Evolutionary conservation across 345 rosid genomes (phyloP).

Genomic region (Leavenworthia alabamica): DNA sequence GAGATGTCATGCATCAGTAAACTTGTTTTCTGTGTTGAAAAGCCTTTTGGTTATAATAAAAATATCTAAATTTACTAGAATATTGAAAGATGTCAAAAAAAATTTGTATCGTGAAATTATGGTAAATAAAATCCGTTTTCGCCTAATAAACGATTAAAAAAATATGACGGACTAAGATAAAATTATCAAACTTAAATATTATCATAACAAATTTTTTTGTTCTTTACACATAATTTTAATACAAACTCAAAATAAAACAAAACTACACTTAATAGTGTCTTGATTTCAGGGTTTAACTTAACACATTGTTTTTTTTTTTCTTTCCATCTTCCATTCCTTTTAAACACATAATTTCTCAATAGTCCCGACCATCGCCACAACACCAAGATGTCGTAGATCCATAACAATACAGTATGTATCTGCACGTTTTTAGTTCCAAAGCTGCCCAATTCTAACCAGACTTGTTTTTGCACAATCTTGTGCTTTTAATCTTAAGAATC

Average conservation of each 20-base stretch:
- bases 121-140: no score
- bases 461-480: slow-evolving; percentile 22
- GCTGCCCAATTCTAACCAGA: slow-evolving; percentile 15
- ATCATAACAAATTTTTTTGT: no score
- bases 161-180: no score
- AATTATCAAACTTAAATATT: no score
- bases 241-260: not conserved
- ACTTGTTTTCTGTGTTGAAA: no score
- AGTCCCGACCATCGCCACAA: slow-evolving; percentile 1
- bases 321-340: slow-evolving; percentile 9
- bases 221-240: no score
- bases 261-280: not conserved
- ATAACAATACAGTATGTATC: slow-evolving; percentile 3
- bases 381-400: slow-evolving; percentile 16
- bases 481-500: slow-evolving; percentile 20
- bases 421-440: slow-evolving; percentile 6
- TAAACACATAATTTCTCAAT: slow-evolving; percentile 1
- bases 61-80: no score
- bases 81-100: no score
- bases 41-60: no score
- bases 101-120: no score
- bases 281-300: slow-evolving; percentile 2
- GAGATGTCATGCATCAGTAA: no score
- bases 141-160: no score
- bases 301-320: not conserved